These are phyloP conservation scores for Pochonia chlamydosporia DNA, from an alignment of 2,329 filamentous ascomycete genomes.

Conservation along the genomic window DNA sequence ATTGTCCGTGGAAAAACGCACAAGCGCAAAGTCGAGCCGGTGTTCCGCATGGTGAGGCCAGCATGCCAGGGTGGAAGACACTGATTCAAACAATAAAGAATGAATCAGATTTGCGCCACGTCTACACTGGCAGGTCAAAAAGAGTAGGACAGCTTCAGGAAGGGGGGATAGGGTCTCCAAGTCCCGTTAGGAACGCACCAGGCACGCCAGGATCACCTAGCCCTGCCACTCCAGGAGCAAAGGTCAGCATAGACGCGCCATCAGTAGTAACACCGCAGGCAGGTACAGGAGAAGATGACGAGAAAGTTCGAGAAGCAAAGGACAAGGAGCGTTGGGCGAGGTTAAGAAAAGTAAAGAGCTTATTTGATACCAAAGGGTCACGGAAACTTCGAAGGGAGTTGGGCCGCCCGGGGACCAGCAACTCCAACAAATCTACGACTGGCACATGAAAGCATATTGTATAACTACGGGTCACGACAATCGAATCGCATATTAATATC, in stretches of 20 bases:
- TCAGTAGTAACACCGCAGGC: constrained; percentile 8
- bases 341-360: constrained; percentile 63
- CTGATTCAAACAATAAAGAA: constrained; percentile 51
- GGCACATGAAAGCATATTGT: constrained; percentile 3
- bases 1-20: constrained; percentile 73
- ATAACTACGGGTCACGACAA: neutral
- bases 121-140: constrained; percentile 24
- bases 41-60: constrained; percentile 27
- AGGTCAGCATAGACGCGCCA: constrained; percentile 4
- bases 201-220: constrained; percentile 10
- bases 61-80: constrained; percentile 49
- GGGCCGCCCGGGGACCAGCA: constrained; percentile 35
- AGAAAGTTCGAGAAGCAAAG: constrained; percentile 45
- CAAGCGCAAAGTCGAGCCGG: constrained; percentile 46
- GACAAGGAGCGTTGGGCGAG: constrained; percentile 72
- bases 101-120: constrained; percentile 45
- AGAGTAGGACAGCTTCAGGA: constrained; percentile 14
- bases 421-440: constrained; percentile 17
- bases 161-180: constrained; percentile 2
- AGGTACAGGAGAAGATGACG: constrained; percentile 29
- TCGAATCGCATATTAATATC: neutral
- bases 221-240: constrained; percentile 10
- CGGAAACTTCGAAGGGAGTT: constrained; percentile 43
- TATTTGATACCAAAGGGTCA: constrained; percentile 60
- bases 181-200: neutral